Base-by-base conservation (phyloP, 495 filamentous ascomycete genomes). In the Penicillium verhagenii region DNA sequence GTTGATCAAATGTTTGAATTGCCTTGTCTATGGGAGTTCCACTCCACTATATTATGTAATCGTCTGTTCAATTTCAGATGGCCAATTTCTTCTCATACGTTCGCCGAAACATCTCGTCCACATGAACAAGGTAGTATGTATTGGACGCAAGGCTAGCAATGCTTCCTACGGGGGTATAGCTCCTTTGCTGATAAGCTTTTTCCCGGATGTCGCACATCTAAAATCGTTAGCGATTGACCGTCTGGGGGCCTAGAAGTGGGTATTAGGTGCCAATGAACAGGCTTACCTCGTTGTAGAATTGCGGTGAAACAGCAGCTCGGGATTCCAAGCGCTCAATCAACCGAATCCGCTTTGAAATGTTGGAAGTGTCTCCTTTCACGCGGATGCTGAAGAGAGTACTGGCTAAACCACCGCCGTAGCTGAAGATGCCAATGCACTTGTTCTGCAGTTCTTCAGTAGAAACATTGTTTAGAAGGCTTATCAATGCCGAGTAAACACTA, bases 371-470 rank as follows among this genome's bases (percentile, higher is more conserved):
- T 44, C 88, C 88, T 28, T 73, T 76, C 43, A 95, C 75, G 59
- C 79, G 87, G 56, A 92, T 66, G n/a, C 84, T 89, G 73, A 92
- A 89, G 70, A 48, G 16, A 58, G 82, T 88, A 48, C 87, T 82
- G 14, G 91, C 91, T 39, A 95, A 74, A 21, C 91, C 91, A 60
- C 86, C 88, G 56, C 91, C 91, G 71, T 94, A 95, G 70, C 85
- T 89, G 79, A 92, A 96, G 45, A 95, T 73, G 42, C 76, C 91
- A 50, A 96, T 77, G 40, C 86, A 80, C 81, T 88, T 89, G 56
- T 88, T 88, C 59, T 83, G 76, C 18, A 92, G 72, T n/a, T 72
- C 67, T 10, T 76, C 79, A 61, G 76, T 79, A 59, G 79, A 74
- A 2, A 47, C 26, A 19, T 56, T 60, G 53, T 43, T 60, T 25